Conservation (phyloP, 1,139 yeast genomes). For the Saccharomyces hybrid region DNA sequence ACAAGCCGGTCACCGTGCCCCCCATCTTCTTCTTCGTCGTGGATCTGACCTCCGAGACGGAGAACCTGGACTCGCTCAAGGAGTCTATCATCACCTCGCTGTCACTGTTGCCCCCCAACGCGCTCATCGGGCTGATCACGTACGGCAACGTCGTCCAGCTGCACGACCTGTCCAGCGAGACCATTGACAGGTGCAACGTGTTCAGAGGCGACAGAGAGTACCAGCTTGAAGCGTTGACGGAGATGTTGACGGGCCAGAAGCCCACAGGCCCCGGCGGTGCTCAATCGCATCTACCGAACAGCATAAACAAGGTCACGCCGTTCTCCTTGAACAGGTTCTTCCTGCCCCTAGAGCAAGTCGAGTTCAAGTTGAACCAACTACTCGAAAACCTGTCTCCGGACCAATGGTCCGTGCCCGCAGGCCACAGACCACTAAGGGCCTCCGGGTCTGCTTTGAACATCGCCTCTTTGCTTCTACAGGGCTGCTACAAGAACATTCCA, state of each 20-base stretch:
- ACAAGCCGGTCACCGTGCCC: constrained; percentile 82
- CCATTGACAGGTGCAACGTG: constrained; percentile 72
- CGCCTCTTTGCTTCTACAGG: constrained; percentile 75
- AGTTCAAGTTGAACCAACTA: constrained; percentile 73
- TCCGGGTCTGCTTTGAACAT: constrained; percentile 90
- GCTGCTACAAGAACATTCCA: constrained; percentile 79
- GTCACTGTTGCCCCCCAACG: constrained; percentile 84
- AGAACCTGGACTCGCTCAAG: constrained; percentile 80
- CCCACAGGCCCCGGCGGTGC: constrained; percentile 19
- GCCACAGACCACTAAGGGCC: constrained; percentile 82
- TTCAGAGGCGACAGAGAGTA: constrained; percentile 92
- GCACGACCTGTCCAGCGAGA: constrained; percentile 78
- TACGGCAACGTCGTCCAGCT: constrained; percentile 93
- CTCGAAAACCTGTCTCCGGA: constrained; percentile 75
- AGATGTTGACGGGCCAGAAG: constrained; percentile 54
- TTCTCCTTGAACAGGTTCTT: constrained; percentile 60
- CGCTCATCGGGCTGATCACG: constrained; percentile 84
- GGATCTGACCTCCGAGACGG: constrained; percentile 92
- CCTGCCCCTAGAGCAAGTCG: constrained; percentile 78
- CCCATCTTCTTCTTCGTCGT: constrained; percentile 87
- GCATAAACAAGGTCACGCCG: constrained; percentile 33
- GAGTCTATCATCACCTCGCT: constrained; percentile 78
- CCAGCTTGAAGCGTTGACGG: constrained; percentile 63
- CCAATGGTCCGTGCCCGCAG: constrained; percentile 88
- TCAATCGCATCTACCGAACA: constrained; percentile 14